Base-by-base conservation (phyloP, 768 basidiomycete species). In the Kwoniella heveanensis region DNA sequence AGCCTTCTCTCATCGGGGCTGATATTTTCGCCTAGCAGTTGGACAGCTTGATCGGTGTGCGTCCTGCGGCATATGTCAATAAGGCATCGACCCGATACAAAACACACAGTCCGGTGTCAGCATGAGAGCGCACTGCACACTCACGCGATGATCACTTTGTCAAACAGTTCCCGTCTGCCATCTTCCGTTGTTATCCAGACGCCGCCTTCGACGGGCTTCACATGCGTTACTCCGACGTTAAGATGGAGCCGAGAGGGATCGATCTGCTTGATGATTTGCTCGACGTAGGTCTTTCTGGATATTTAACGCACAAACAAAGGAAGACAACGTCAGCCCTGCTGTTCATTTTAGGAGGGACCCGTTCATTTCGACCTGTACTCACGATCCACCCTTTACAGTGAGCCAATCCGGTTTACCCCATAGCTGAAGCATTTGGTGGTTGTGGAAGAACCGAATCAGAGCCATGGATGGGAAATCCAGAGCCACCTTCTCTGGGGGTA, bases 391-490 rank as follows among this genome's bases (percentile, higher is more conserved):
- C 37, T 52, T 60, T 1, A 60, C 44, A n/a, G 58, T 60, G 25
- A 60, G n/a, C 58, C 58, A 60, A 53, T 27, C 49, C 37, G 58
- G 58, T 53, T 60, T 60, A 17, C 58, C 58, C 47, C 47, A 60
- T 13, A 60, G 26, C 21, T 60, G 58, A 12, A 60, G 37, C 58
- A 60, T 37, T 25, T 60, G 58, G 47, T 60, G 58, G 52, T 60
- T 60, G 17, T 60, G 58, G 58, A 60, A 60, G 48, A 60, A 60
- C 19, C 50, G 47, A 17, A 60, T 53, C 26, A 60, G 44, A 24
- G 58, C 58, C 32, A 60, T 60, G 1, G 58, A 48, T 7, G 58
- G 58, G 25, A 60, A 60, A 44, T 60, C 58, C 6, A 60, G 27
- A 1, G 58, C 58, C 5, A 60, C 50, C 26, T 60, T 60, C 13